A percentile compares a stretch with the other conserved stretches of the same genome.
These are phyloP conservation scores for Mycocentrospora acerina DNA, from an alignment of 2,329 filamentous ascomycete species.

Conservation along the genomic window DNA sequence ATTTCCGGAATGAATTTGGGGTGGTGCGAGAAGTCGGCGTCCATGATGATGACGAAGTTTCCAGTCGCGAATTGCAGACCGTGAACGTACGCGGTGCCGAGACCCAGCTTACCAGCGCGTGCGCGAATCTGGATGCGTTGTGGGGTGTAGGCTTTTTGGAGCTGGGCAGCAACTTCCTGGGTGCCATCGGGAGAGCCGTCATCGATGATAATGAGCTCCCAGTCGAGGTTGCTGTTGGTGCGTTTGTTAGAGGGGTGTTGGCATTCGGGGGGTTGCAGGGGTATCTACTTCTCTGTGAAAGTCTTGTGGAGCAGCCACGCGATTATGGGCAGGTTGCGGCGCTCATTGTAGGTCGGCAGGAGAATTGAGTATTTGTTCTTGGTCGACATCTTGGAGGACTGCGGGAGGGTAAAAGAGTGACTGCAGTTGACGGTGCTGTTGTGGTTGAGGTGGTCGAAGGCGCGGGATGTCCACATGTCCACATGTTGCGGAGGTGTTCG, in stretches of 20 bases:
- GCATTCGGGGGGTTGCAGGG: conserved; percentile 6
- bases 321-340: conserved; percentile 93
- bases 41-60: conserved; percentile 99
- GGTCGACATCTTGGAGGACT: conserved; percentile 35
- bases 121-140: conserved; percentile 80
- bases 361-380: conserved; percentile 94
- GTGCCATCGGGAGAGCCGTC: conserved; percentile 97
- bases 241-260: conserved; percentile 8
- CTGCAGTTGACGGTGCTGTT: conserved; percentile 22
- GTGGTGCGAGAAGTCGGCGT: conserved; percentile 98
- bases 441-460: background rate
- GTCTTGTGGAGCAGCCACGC: conserved; percentile 90
- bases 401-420: conserved; percentile 30
- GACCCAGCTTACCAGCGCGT: conserved; percentile 92
- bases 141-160: conserved; percentile 77
- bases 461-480: conserved; percentile 1
- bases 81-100: conserved; percentile 95
- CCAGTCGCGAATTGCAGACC: conserved; percentile 86
- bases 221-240: conserved; percentile 75
- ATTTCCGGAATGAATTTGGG: conserved; percentile 98
- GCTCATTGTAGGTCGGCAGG: conserved; percentile 97
- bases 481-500: conserved; percentile 25
- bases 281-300: conserved; percentile 78
- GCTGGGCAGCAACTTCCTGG: conserved; percentile 84
- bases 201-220: conserved; percentile 97